A percentile compares a stretch with the other conserved stretches of the same genome.
Conservation (phyloP, 306 rosid species). For the Dalbergia oliveri region DNA sequence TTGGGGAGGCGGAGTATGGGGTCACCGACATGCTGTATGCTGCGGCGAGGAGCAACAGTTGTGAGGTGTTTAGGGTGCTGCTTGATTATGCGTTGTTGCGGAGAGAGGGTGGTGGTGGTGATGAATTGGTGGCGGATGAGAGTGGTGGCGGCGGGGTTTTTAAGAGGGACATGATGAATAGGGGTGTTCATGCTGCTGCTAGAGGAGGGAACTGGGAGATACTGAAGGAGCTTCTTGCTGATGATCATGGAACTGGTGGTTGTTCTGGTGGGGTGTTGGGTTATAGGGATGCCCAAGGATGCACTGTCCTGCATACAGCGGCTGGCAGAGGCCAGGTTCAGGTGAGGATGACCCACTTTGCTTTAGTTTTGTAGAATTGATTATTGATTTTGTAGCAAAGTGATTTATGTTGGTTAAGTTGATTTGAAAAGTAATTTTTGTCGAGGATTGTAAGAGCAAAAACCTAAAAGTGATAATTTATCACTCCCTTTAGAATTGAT, state of each 20-base stretch:
- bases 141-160: slow-evolving; percentile 40
- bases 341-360: slow-evolving; percentile 53
- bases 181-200: slow-evolving; percentile 85
- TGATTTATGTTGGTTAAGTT: no score
- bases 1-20: slow-evolving; percentile 93
- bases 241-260: slow-evolving; percentile 37
- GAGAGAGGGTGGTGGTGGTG: slow-evolving; percentile 43
- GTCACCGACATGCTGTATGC: slow-evolving; percentile 85
- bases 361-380: background rate
- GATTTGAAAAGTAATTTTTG: no score
- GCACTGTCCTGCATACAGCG: slow-evolving; percentile 75
- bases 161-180: slow-evolving; percentile 75
- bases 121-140: slow-evolving; percentile 42
- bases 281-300: slow-evolving; percentile 73
- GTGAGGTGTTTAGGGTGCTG: slow-evolving; percentile 68
- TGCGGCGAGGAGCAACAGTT: slow-evolving; percentile 79
- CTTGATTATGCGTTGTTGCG: slow-evolving; percentile 63
- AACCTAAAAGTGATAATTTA: no score
- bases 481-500: no score
- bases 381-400: no score
- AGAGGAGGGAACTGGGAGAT: slow-evolving; percentile 92
- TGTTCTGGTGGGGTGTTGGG: slow-evolving; percentile 46
- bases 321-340: slow-evolving; percentile 87
- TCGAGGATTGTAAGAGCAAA: no score
- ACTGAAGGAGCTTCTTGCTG: slow-evolving; percentile 64